Base-by-base conservation (phyloP, 1,284 basidiomycete species). In the Meira miltonrushii region DNA sequence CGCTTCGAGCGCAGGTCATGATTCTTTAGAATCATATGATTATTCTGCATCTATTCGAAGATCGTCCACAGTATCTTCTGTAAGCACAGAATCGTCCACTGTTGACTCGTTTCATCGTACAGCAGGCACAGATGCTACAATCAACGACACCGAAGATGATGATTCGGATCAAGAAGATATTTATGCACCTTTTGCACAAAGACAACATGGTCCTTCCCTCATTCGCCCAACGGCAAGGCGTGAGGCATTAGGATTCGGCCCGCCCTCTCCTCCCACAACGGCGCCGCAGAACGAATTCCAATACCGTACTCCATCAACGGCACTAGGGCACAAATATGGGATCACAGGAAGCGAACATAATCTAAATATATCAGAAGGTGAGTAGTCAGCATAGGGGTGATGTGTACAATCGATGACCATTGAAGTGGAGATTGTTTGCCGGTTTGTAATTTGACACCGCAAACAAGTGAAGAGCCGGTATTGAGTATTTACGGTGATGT, bases 81-180 rank as follows among this genome's bases (percentile, higher is more conserved):
- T 23, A 5, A 48, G 46, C 23, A 48, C 46, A 12, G 25, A 5
- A 23, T 15, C 12, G 12, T 19, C 17, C 23, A 17, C n/a, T 3
- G 12, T 21, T 19, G 17, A 6, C 23, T 48, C 46, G 2, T 48
- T 17, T 19, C 28, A 33, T 33, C 28, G 28, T 33, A 33, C 4
- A 33, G 3, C 28, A 33, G 28, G 4, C 8, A 33, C 28, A 3
- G 28, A 33, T 33, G 28, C 28, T 25, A 25, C 17, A 44, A 9
- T 17, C 43, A 44, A 44, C 9, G 43, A 44, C 9, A 25, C 17
- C 9, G 43, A 44, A 17, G 43, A 44, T 17, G 43, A 44, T 25
- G 50, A 53, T 13, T 53, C 50, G n/a, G 50, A 53, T 19, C 21
- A 53, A 19, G 50, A 53, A 33, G 28, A 28, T 41, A 13, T 53